Conservation (phyloP, 192 early-diverging fungal genomes). For the Irineochytrium annulatum region DNA sequence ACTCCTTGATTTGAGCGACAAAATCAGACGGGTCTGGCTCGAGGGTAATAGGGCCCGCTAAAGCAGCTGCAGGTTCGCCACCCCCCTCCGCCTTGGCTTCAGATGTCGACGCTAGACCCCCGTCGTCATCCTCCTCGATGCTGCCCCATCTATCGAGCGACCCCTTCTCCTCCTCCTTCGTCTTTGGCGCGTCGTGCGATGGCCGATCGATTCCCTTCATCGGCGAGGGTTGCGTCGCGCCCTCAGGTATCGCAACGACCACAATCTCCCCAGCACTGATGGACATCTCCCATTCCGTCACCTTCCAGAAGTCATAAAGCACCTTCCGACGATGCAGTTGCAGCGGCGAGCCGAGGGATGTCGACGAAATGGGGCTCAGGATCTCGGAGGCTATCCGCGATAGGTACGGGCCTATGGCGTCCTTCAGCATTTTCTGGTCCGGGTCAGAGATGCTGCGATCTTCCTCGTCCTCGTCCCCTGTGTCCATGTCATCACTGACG, state of each 20-base stretch:
- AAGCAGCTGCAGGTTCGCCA: not conserved
- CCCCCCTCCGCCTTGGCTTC: not conserved
- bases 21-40: not conserved
- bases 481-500: not conserved
- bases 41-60: too few species aligned
- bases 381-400: too few species aligned
- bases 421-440: not conserved
- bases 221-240: too few species aligned
- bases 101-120: not conserved
- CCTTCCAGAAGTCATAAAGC: not conserved
- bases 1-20: not conserved
- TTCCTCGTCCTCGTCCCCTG: not conserved
- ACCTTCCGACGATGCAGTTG: not conserved
- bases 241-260: not conserved
- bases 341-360: too few species aligned
- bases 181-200: not conserved
- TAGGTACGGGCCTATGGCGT: not conserved
- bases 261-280: not conserved
- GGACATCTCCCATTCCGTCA: constrained; percentile 4
- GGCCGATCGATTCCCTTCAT: not conserved
- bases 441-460: too few species aligned
- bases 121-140: constrained; percentile 4
- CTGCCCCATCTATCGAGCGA: not conserved
- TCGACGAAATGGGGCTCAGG: too few species aligned
- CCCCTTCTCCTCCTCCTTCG: not conserved